Evolutionary conservation across 768 basidiomycete genomes (phyloP), one percentile per base, ranked within the genome.

Genomic region (Leccinum variicolor): DNA sequence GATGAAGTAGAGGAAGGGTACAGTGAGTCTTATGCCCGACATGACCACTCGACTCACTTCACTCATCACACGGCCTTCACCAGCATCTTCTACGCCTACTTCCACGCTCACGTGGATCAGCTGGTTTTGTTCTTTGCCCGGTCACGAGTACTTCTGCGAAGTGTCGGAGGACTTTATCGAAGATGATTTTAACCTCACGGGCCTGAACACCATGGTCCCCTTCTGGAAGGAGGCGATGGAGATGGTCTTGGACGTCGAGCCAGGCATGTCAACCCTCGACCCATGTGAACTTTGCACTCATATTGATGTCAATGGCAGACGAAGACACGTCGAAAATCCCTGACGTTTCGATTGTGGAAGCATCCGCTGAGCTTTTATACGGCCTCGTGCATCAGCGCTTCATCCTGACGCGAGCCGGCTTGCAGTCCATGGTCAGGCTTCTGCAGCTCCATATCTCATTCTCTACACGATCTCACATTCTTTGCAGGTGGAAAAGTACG

Each of bases 191-290:
- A 99, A 99, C 76, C 79, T 99, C 39, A 99, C 97, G 6, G 97
- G 97, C 6, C 75, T 99, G 71, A 96, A 94, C 69, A 83, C 83
- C 31, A 87, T 95, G 87, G 97, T 98, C 17, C 97, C 97, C 8
- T 99, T 99, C 72, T 99, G 96, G 94, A 98, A 98, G 73, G 97
- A 99, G 73, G 97, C 97, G 47, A 91, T 99, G 89, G 97, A 99
- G 77, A 99, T 99, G 97, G 94, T 99, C 15, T 75, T 99, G 63
- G 97, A 99, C 76, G 96, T 98, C 53, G 97, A 99, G 75, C 94
- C 97, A 79, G 94, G 96, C 95, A 71, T 73, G 87, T 72, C 28
- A 25, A 33, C 60, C 62, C 59, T 54, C 25, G 51, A 53, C 53
- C 61, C 57, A 52, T 55, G 55, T 55, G 50, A 57, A 57, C 54